A percentile compares a stretch with the other conserved stretches of the same genome.
Evolutionary conservation across 495 filamentous ascomycete species (phyloP).

Genomic region (Cryomyces antarcticus): DNA sequence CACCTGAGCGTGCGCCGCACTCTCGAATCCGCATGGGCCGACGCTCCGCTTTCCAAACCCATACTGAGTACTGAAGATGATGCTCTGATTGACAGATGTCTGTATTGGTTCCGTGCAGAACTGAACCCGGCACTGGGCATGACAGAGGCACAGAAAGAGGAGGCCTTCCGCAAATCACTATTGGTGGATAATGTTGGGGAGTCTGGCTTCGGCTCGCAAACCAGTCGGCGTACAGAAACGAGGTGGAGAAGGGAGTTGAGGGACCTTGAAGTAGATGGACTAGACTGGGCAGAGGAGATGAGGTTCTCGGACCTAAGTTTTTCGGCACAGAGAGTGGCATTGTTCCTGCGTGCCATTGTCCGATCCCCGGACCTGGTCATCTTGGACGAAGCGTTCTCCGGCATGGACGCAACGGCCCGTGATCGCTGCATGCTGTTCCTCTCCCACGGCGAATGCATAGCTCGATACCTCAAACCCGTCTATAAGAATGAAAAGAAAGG

Average conservation of each 20-base stretch:
- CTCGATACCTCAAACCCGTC: too few species aligned
- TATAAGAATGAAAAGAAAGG: neutral
- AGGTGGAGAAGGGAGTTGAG: neutral
- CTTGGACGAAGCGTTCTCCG: constrained; percentile 82
- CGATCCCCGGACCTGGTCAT: constrained; percentile 74
- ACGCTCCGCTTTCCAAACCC: constrained; percentile 60
- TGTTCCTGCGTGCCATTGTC: constrained; percentile 71
- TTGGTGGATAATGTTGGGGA: too few species aligned
- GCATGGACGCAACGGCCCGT: constrained; percentile 63
- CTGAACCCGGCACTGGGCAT: constrained; percentile 30
- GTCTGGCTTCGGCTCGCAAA: neutral
- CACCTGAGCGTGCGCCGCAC: constrained; percentile 52
- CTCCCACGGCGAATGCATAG: constrained; percentile 10
- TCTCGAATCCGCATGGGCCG: constrained; percentile 70
- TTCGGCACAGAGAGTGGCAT: constrained; percentile 58
- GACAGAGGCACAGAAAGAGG: neutral
- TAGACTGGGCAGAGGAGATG: constrained; percentile 49
- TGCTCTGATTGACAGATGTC: constrained; percentile 37
- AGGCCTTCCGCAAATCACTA: neutral
- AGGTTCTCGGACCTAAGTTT: constrained; percentile 56
- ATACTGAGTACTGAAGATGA: constrained; percentile 32
- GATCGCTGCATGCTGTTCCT: constrained; percentile 72
- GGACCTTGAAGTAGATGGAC: neutral
- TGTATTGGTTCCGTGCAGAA: constrained; percentile 57
- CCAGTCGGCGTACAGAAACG: neutral